Evolutionary conservation across 2,329 filamentous ascomycete genomes (phyloP), one percentile per base, ranked within the genome.

Genomic region (Metarhizium anisopliae): DNA sequence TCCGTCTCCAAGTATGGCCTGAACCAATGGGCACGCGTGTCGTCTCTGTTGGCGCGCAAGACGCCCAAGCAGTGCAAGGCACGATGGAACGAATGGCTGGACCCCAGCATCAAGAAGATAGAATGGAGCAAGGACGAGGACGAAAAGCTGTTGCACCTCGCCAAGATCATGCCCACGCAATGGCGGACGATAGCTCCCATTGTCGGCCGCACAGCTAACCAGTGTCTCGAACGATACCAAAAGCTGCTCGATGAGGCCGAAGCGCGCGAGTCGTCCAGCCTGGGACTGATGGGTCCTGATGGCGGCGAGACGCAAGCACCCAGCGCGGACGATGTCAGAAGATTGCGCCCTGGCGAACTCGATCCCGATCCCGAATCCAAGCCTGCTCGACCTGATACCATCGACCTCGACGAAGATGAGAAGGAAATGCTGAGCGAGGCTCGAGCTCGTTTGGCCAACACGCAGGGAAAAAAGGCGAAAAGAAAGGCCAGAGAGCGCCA

Each of bases 401-500:
- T 99, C 68, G 94, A 99, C 72, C 84, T 99, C 65, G 94, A 99
- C 68, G 94, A 99, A 70, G 94, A 99, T 68, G 94, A 99, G 73
- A 97, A 99, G 77, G 94, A 99, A 73, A 99, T 99, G 94, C 74
- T 99, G 66, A 96, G 92, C 69, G 94, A 99, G 75, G 94, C 94
- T 63, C 89, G 94, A 68, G 94, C 94, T 55, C 90, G 94, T 74
- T 77, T 99, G 61, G 94, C 94, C 60, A 99, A 99, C 67, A 97
- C 94, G 11, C 94, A 97, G 73, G 94, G 94, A 69, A 99, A 99
- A 75, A 99, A 99, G 76, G 94, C 94, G 6, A 99, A 99, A 79
- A 80, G 94, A 63, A 99, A 99, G 79, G 94, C 94, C 38, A 84
- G 94, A 66, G 94, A 99, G 72, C 82, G 94, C 60, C 93, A 97